Evolutionary conservation across 75 land plant species (phyloP).

Genomic region (Sequoia sempervirens): DNA sequence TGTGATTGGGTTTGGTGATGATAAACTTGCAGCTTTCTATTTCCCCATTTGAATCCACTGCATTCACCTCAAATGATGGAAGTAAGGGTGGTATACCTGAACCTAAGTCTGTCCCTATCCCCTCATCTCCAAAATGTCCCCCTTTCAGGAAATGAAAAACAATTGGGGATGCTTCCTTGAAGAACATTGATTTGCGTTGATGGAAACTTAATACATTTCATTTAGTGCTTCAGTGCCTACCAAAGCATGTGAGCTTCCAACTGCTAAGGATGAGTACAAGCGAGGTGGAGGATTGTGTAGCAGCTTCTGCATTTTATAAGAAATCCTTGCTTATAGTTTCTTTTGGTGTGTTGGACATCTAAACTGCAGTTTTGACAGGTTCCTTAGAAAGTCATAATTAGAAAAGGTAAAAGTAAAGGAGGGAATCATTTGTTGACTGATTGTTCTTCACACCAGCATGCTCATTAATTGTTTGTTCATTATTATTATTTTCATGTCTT

Average conservation of each 20-base stretch:
- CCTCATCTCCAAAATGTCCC: no score
- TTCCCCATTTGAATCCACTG: no score
- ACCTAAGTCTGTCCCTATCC: no score
- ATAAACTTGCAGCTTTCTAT: no score
- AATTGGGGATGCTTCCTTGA: no score
- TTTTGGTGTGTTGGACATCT: not conserved
- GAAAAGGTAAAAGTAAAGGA: not conserved
- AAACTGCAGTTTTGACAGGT: not conserved
- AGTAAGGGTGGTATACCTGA: no score
- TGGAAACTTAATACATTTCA: not conserved
- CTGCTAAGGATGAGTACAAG: not conserved
- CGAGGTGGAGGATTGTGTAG: not conserved
- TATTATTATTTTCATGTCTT: not conserved
- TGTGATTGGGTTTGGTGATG: no score
- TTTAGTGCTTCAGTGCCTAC: not conserved
- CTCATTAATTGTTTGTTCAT: not conserved
- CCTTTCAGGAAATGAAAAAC: no score
- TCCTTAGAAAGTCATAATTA: not conserved
- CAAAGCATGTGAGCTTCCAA: conserved; percentile 1
- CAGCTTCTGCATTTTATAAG: not conserved
- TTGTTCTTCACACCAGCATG: not conserved
- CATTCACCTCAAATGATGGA: no score
- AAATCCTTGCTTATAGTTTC: no score
- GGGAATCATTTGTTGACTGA: not conserved
- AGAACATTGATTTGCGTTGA: not conserved